phyloP scores from a whole-genome alignment of 371 early-diverging fungal species.

The Syncephalastrum contaminatum region DNA sequence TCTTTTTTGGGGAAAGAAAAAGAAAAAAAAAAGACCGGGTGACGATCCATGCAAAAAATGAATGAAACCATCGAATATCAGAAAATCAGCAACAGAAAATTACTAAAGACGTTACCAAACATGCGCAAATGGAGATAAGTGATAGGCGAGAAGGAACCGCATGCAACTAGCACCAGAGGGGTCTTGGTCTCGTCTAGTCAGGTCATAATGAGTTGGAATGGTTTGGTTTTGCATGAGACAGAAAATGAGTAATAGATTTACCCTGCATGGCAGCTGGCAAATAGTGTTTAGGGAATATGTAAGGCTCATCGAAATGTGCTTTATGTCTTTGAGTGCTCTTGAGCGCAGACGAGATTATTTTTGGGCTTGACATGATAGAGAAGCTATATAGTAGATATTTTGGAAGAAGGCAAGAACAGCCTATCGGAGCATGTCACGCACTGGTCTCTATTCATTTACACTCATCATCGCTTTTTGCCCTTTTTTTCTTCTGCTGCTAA shows the following conservation, averaged over 20 bases:
- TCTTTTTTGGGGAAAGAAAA: conserved; percentile 47
- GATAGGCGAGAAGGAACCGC: conserved; percentile 97
- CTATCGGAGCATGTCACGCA: too few species aligned
- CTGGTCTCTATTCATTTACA: too few species aligned
- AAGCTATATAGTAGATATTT: too few species aligned
- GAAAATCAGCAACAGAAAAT: background rate
- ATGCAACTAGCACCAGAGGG: conserved; percentile 94
- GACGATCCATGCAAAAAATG: background rate
- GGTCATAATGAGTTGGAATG: background rate
- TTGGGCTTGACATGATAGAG: too few species aligned
- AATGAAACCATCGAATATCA: background rate
- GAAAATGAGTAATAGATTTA: conserved; percentile 1
- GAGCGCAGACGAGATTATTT: too few species aligned
- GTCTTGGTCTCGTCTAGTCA: conserved; percentile 73
- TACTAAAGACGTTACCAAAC: conserved; percentile 77
- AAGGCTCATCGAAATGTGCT: conserved; percentile 14
- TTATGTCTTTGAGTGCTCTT: background rate
- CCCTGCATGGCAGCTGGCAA: conserved; percentile 22
- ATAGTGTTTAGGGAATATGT: conserved; percentile 22
- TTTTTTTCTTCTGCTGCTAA: too few species aligned
- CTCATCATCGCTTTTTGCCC: too few species aligned
- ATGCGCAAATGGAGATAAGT: conserved; percentile 97
- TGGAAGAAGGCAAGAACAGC: too few species aligned
- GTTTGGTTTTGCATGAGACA: background rate
- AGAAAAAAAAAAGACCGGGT: background rate